A percentile compares a stretch with the other conserved stretches of the same genome.
phyloP scores from a whole-genome alignment of 2,329 filamentous ascomycete genomes.

The Aspergillus sp. region DNA sequence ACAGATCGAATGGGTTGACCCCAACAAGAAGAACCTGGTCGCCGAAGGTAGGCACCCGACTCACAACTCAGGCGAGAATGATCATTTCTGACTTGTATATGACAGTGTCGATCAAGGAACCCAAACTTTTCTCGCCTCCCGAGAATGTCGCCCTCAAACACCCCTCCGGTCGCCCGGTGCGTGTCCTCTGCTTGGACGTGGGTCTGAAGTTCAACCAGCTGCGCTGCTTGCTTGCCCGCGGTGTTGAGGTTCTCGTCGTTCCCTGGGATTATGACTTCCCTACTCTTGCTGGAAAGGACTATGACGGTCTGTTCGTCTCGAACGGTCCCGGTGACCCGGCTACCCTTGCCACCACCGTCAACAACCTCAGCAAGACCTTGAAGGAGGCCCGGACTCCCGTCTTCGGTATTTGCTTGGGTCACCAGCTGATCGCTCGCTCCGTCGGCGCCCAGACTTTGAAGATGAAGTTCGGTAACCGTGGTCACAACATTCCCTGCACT shows the following conservation, averaged over 20 bases:
- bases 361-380: slow-evolving; percentile 75
- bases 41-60: slow-evolving; percentile 72
- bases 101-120: slow-evolving; percentile 82
- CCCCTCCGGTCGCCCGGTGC: slow-evolving; percentile 81
- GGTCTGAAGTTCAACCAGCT: slow-evolving; percentile 99
- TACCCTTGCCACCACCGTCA: slow-evolving; percentile 73
- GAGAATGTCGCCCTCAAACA: slow-evolving; percentile 73
- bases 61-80: background rate
- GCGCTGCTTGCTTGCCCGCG: slow-evolving; percentile 84
- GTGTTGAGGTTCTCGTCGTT: slow-evolving; percentile 90
- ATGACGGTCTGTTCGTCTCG: slow-evolving; percentile 95
- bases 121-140: slow-evolving; percentile 81
- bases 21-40: slow-evolving; percentile 89
- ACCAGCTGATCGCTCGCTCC: slow-evolving; percentile 87
- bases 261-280: slow-evolving; percentile 96
- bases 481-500: slow-evolving; percentile 97
- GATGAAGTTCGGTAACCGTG: slow-evolving; percentile 99
- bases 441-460: slow-evolving; percentile 83
- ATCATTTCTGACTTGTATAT: slow-evolving; percentile 35
- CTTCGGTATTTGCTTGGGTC: slow-evolving; percentile 94
- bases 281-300: slow-evolving; percentile 72
- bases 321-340: slow-evolving; percentile 97
- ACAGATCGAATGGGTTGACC: slow-evolving; percentile 82
- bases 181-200: slow-evolving; percentile 91
- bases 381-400: slow-evolving; percentile 80